Percentiles rank a stretch among this genome's conserved stretches.
These are phyloP conservation scores for Pseudonectria foliicola DNA, from an alignment of 2,329 filamentous ascomycete genomes.

Conservation along the genomic window DNA sequence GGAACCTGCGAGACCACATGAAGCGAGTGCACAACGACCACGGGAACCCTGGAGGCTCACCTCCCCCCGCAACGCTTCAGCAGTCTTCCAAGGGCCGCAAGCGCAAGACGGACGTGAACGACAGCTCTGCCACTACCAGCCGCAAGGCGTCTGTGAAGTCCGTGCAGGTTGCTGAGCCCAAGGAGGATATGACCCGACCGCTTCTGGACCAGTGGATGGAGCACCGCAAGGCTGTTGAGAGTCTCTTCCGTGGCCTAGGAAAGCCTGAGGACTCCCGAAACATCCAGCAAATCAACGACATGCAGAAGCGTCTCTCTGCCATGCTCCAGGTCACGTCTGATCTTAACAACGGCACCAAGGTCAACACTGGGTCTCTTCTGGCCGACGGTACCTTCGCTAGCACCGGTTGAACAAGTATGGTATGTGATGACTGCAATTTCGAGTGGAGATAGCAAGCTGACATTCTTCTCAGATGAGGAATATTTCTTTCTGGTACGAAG, in stretches of 20 bases:
- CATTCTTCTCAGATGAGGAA: conserved; percentile 6
- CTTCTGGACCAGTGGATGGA: conserved; percentile 51
- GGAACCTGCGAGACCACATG: conserved; percentile 97
- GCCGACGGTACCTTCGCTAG: conserved; percentile 18
- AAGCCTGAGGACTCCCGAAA: conserved; percentile 47
- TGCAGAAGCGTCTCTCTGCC: conserved; percentile 42
- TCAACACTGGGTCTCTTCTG: conserved; percentile 12
- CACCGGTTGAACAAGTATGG: conserved; percentile 24
- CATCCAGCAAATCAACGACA: conserved; percentile 45
- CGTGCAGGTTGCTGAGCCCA: conserved; percentile 26
- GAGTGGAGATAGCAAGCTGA: conserved; percentile 5
- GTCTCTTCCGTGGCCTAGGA: conserved; percentile 44
- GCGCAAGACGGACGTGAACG: conserved; percentile 48
- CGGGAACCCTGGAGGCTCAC: conserved; percentile 36
- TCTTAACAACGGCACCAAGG: conserved; percentile 17
- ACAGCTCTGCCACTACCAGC: conserved; percentile 30
- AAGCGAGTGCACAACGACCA: conserved; percentile 77
- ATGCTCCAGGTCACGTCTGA: conserved; percentile 44
- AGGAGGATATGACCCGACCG: conserved; percentile 29
- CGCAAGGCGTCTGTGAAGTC: conserved; percentile 45
- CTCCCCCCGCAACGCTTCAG: conserved; percentile 25
- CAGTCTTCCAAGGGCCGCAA: conserved; percentile 45
- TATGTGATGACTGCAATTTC: conserved; percentile 5
- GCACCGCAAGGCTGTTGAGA: conserved; percentile 56
- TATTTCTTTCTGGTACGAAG: conserved; percentile 20